Base-by-base conservation (phyloP, 345 rosid species). In the Hirschfeldia incana region DNA sequence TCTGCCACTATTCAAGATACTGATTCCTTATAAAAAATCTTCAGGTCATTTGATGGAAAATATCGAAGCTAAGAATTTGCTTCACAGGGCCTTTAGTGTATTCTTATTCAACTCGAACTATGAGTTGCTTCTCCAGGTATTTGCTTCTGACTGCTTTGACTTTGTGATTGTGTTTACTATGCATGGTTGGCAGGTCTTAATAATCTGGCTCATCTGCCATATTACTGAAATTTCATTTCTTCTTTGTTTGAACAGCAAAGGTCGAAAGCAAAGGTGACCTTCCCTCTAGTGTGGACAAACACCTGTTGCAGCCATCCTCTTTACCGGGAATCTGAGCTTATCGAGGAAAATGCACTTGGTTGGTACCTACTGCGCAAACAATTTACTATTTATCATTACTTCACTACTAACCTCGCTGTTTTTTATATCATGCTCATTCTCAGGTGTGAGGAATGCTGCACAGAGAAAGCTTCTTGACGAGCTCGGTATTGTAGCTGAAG, bases 271-370 rank as follows among this genome's bases (percentile, higher is more conserved):
- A 95, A 95, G 86, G 99, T 95, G 68, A 95, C 99, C 7, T 95
- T 95, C 80, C 99, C 99, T 77, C 98, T 91, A 10, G 98, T 91
- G 75, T 95, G 99, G 99, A 95, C 99, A 57, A 95, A 95, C 91
- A 89, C 97, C 63, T 95, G 99, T 85, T 95, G 99, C 84, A 95
- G 99, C 88, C 99, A 95, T 78, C 99, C 98, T 76, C 85, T 95
- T 44, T 88, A 87, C 86, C 94, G 97, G 71, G 98, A 95, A 36
- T 86, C 97, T 5, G 97, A 93, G 85, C 97, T 93, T 74, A 88
- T 90, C 66, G 79, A 88, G 3, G 98, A 91, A 79, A 85, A 88
- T 49, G 78, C 85, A 76, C 94, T 89, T n/a, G 99, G 98, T 95
- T 84, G 46, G 28, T 72, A 80, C n/a, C 21, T 33, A 4, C 16